Percentiles rank a stretch among this genome's conserved stretches.
These are phyloP conservation scores for Eleusine coracana DNA, from an alignment of 176 grass and related monocot genomes.

Conservation along the genomic window DNA sequence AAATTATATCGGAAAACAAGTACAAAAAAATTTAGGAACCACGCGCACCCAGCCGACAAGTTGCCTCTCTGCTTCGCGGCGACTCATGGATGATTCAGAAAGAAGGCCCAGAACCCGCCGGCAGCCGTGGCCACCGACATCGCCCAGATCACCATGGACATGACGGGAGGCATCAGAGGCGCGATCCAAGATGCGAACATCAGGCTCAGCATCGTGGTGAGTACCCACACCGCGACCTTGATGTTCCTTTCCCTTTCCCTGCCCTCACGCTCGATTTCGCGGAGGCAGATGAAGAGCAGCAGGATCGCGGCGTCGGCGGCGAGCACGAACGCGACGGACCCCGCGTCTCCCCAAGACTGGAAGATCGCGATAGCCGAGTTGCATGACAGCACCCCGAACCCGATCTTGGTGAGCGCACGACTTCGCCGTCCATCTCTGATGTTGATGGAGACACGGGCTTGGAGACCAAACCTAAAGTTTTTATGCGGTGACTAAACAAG, in stretches of 20 bases:
- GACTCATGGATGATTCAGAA: background rate
- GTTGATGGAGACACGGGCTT: too few species aligned
- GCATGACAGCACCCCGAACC: background rate
- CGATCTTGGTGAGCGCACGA: background rate
- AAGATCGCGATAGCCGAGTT: background rate
- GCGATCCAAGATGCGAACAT: constrained; percentile 26
- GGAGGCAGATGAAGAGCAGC: background rate
- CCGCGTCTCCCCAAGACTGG: background rate
- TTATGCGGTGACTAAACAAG: too few species aligned
- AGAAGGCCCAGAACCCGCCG: background rate
- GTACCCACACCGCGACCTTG: background rate
- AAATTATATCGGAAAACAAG: too few species aligned
- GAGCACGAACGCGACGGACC: background rate
- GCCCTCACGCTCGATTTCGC: background rate
- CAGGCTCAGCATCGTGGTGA: background rate
- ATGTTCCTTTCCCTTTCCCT: background rate
- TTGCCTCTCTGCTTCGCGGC: too few species aligned
- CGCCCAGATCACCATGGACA: background rate
- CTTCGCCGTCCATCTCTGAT: too few species aligned
- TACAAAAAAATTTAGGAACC: too few species aligned
- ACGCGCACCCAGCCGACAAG: too few species aligned
- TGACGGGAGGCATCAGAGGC: constrained; percentile 2
- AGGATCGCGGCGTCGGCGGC: background rate
- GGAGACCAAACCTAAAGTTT: too few species aligned
- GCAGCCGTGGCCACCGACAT: background rate